These are phyloP conservation scores for Brettanomyces bruxellensis DNA, from an alignment of 805 yeast genomes.

Conservation along the genomic window DNA sequence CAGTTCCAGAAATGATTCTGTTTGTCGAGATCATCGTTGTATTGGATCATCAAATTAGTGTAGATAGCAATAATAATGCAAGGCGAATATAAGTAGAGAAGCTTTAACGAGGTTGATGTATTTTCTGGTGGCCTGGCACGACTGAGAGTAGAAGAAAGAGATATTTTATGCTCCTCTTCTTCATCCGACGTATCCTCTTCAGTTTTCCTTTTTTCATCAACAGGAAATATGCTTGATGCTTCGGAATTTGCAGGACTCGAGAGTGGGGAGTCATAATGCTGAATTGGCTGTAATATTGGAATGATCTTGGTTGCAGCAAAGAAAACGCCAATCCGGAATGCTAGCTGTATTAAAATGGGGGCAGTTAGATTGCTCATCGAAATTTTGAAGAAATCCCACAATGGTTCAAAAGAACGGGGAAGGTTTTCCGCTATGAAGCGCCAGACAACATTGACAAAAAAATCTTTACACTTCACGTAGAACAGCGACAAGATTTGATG, in stretches of 20 bases:
- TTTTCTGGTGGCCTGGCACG: conserved; percentile 3
- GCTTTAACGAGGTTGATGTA: conserved; percentile 12
- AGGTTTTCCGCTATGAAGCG: conserved; percentile 42
- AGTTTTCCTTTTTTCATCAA: neutral
- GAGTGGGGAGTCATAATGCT: conserved; percentile 3
- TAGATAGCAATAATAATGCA: conserved; percentile 92
- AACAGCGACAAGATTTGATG: conserved; percentile 1
- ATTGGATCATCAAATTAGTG: conserved; percentile 88
- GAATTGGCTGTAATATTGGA: conserved; percentile 40
- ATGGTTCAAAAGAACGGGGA: conserved; percentile 42
- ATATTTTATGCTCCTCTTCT: neutral
- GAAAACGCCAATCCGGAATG: conserved; percentile 79
- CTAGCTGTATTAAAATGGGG: conserved; percentile 71
- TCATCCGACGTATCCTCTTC: conserved; percentile 2
- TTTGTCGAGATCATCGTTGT: conserved; percentile 63
- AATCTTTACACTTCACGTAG: conserved; percentile 6
- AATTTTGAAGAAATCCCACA: conserved; percentile 44
- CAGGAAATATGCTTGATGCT: neutral
- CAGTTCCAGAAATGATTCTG: conserved; percentile 32
- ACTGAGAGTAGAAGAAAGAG: neutral
- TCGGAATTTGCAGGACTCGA: conserved; percentile 11
- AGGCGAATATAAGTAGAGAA: conserved; percentile 84
- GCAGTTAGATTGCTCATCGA: conserved; percentile 63
- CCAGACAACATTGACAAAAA: conserved; percentile 17
- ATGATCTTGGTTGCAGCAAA: conserved; percentile 88